Evolutionary conservation across 345 rosid species (phyloP).

Genomic region (Acer campestre): DNA sequence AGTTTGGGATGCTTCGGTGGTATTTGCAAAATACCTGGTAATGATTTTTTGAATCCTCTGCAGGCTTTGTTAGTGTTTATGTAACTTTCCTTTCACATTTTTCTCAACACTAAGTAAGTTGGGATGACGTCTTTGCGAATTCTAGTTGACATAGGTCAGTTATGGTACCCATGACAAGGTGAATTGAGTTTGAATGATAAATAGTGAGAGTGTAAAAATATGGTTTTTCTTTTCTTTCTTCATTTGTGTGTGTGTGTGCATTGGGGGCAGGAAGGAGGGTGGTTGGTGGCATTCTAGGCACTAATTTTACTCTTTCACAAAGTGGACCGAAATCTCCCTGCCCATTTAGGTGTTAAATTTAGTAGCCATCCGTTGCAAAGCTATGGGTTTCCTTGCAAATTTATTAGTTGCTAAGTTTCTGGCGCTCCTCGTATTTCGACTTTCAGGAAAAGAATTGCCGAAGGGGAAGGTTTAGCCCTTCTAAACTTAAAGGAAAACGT

Average conservation of each 20-base stretch:
- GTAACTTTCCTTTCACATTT: background rate
- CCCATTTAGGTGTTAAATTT: slow-evolving; percentile 16
- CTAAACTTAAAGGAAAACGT: slow-evolving; percentile 89
- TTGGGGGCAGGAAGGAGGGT: background rate
- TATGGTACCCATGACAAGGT: background rate
- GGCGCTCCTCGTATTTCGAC: slow-evolving; percentile 7
- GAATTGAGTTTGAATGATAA: background rate
- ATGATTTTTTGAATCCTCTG: slow-evolving; percentile 8
- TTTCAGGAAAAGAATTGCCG: slow-evolving; percentile 84
- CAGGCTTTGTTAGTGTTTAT: background rate
- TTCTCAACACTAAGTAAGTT: background rate
- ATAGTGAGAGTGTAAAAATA: background rate
- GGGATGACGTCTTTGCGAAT: background rate
- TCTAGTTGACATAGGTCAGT: background rate
- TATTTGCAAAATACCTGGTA: slow-evolving; percentile 87
- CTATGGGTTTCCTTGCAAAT: background rate
- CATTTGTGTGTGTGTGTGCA: background rate
- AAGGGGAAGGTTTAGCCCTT: slow-evolving; percentile 78
- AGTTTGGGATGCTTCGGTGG: slow-evolving; percentile 98
- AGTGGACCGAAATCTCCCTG: background rate
- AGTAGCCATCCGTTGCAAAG: background rate
- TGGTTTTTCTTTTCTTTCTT: background rate
- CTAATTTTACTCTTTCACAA: background rate
- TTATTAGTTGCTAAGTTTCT: background rate
- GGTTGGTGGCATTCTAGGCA: background rate